phyloP scores from a whole-genome alignment of 106 monocot species.

The Apostasia shenzhenica region DNA sequence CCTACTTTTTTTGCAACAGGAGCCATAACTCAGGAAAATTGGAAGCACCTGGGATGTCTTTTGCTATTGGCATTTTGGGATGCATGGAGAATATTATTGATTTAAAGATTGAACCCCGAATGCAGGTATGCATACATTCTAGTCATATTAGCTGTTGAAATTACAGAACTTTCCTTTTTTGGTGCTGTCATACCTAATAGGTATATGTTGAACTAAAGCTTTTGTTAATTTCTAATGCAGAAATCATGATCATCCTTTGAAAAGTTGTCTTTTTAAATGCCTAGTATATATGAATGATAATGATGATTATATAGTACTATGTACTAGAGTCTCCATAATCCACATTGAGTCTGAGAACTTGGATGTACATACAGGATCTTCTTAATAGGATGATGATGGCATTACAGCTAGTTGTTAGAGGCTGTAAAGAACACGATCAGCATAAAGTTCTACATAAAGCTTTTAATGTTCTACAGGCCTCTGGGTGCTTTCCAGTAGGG shows the following conservation, averaged over 20 bases:
- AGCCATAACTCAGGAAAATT: conserved; percentile 30
- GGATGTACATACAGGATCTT: conserved; percentile 29
- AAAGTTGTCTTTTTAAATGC: too few relatives aligned
- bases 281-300: too few relatives aligned
- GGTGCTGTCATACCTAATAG: too few relatives aligned
- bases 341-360: background rate
- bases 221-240: too few relatives aligned
- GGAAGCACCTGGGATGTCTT: conserved; percentile 49
- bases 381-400: conserved; percentile 50
- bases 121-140: conserved; percentile 31
- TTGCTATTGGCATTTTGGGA: conserved; percentile 56
- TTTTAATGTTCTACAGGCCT: conserved; percentile 31
- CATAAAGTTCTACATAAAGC: conserved; percentile 51
- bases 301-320: too few relatives aligned
- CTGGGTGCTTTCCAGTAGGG: conserved; percentile 19
- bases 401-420: conserved; percentile 57
- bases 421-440: conserved; percentile 59
- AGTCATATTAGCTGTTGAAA: too few relatives aligned
- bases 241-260: too few relatives aligned
- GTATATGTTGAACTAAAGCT: too few relatives aligned
- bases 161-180: too few relatives aligned
- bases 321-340: too few relatives aligned
- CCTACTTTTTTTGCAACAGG: conserved; percentile 26
- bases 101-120: conserved; percentile 10
- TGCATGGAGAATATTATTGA: conserved; percentile 27